Percentiles rank a stretch among this genome's conserved stretches.
Conservation (phyloP, 345 rosid species). For the Murraya koenigii region DNA sequence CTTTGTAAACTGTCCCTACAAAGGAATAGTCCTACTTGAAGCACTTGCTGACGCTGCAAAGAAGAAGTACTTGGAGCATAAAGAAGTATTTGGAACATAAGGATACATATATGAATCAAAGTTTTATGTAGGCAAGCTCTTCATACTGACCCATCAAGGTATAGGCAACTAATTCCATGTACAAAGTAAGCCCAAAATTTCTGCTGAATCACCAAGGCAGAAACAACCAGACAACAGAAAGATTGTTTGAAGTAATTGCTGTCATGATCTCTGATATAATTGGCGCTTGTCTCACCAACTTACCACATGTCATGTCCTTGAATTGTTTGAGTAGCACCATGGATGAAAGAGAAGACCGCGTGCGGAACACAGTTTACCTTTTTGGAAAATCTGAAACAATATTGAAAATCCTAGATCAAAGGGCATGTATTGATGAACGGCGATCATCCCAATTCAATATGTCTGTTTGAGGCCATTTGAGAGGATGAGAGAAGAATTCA, state of each 20-base stretch:
- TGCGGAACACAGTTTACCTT: constrained; percentile 47
- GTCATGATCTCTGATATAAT: constrained; percentile 60
- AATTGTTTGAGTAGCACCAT: constrained; percentile 57
- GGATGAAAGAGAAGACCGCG: constrained; percentile 54
- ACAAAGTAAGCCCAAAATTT: constrained; percentile 57
- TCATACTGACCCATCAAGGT: constrained; percentile 65
- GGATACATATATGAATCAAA: constrained; percentile 24
- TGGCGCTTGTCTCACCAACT: constrained; percentile 76
- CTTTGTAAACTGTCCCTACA: constrained; percentile 47
- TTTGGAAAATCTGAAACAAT: constrained; percentile 60
- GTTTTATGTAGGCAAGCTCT: constrained; percentile 37
- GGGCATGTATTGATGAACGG: constrained; percentile 64
- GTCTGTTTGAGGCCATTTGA: too few species aligned
- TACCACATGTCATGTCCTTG: constrained; percentile 36
- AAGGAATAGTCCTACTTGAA: constrained; percentile 34
- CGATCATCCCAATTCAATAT: constrained; percentile 23
- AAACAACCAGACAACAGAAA: constrained; percentile 26
- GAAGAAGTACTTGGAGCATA: constrained; percentile 38
- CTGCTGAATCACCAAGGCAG: constrained; percentile 32
- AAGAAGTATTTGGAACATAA: constrained; percentile 42
- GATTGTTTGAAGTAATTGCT: constrained; percentile 38
- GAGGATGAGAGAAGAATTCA: neutral
- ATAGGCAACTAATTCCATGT: constrained; percentile 79
- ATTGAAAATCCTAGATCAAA: constrained; percentile 47
- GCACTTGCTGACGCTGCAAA: constrained; percentile 50